These are phyloP conservation scores for Helichrysum umbraculigerum DNA, from an alignment of 129 eudicot genomes.

Conservation along the genomic window DNA sequence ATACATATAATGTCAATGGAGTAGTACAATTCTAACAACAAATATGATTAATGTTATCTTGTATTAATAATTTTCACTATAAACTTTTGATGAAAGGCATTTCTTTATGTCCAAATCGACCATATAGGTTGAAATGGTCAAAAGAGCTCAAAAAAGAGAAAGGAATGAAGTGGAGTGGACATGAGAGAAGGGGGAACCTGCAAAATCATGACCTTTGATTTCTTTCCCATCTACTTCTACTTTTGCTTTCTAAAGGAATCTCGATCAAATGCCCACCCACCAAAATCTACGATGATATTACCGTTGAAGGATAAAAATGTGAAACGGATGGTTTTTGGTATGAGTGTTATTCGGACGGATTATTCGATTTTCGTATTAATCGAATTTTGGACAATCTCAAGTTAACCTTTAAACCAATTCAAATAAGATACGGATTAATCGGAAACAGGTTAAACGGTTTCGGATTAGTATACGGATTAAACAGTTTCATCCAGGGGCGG, in stretches of 20 bases:
- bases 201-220: constrained; percentile 30
- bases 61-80: background rate
- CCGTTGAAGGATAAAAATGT: background rate
- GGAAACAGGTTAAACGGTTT: too few relatives aligned
- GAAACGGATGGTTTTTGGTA: background rate
- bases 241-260: constrained; percentile 23
- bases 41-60: too few relatives aligned
- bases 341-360: too few relatives aligned
- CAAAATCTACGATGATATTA: background rate
- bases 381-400: too few relatives aligned
- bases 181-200: constrained; percentile 12
- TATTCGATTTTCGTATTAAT: too few relatives aligned
- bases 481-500: too few relatives aligned
- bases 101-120: constrained; percentile 30
- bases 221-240: constrained; percentile 27
- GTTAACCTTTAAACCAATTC: too few relatives aligned
- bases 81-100: background rate
- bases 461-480: too few relatives aligned
- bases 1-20: too few relatives aligned
- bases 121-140: constrained; percentile 30
- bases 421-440: too few relatives aligned
- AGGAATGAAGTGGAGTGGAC: constrained; percentile 15
- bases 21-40: too few relatives aligned
- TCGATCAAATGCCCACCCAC: background rate
- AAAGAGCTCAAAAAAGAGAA: constrained; percentile 25